Evolutionary conservation across 768 basidiomycete genomes (phyloP).

Genomic region (Lenzites betulinus): DNA sequence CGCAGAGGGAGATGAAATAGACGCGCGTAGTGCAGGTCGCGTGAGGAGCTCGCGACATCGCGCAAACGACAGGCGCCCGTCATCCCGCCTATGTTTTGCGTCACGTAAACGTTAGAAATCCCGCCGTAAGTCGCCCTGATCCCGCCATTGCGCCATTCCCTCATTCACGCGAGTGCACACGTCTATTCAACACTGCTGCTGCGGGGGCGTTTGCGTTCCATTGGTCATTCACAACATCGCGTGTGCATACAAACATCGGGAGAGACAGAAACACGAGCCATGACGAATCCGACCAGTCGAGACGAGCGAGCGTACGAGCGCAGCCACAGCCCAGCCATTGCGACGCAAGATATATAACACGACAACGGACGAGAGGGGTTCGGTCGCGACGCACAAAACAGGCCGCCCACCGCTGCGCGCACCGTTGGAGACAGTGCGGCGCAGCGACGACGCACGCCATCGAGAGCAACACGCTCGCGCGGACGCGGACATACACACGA

Average conservation of each 20-base stretch:
- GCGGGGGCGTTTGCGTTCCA: background rate
- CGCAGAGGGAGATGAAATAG: conserved; percentile 5
- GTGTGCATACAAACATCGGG: conserved; percentile 13
- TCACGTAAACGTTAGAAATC: too few relatives aligned
- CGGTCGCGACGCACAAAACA: background rate
- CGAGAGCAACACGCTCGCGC: background rate
- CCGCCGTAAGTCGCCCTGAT: background rate
- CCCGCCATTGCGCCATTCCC: conserved; percentile 3
- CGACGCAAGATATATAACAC: conserved; percentile 49
- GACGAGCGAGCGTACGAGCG: conserved; percentile 15
- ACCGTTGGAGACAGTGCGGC: too few relatives aligned
- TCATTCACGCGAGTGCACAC: background rate
- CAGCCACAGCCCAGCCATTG: conserved; percentile 26
- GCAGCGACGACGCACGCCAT: background rate
- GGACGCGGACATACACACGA: background rate
- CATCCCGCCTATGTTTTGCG: background rate
- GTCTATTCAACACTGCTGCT: too few relatives aligned
- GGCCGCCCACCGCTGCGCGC: too few relatives aligned
- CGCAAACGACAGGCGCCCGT: conserved; percentile 27
- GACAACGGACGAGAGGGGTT: conserved; percentile 18
- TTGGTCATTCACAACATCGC: conserved; percentile 13
- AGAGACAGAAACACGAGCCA: background rate
- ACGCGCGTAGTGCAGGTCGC: conserved; percentile 21
- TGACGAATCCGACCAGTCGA: background rate
- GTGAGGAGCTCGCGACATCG: conserved; percentile 37